phyloP scores from a whole-genome alignment of 257 asterid genomes.

The Agastache rugosa region DNA sequence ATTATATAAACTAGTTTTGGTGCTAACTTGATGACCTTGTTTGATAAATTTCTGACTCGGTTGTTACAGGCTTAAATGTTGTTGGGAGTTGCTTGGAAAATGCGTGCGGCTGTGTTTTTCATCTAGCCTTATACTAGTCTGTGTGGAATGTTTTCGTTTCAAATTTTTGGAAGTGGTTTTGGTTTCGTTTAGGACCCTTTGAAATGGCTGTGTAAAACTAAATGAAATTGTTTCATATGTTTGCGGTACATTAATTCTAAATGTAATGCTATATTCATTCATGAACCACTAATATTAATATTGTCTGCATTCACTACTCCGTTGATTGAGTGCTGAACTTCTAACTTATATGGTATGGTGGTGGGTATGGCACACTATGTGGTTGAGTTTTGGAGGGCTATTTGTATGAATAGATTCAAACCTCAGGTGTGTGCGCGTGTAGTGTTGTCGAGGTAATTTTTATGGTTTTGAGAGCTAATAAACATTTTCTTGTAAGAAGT shows the following conservation, averaged over 20 bases:
- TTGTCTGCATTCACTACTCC: slow-evolving; percentile 1
- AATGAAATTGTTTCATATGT: slow-evolving; percentile 41
- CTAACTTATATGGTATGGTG: not conserved
- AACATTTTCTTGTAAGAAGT: too few relatives aligned
- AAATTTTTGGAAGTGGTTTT: slow-evolving; percentile 35
- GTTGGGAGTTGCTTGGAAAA: slow-evolving; percentile 43
- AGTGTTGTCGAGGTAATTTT: not conserved
- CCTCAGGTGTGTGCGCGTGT: not conserved
- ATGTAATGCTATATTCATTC: slow-evolving; percentile 41
- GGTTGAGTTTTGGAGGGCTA: not conserved
- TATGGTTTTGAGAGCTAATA: not conserved
- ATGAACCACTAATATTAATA: slow-evolving; percentile 8
- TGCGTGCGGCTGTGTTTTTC: slow-evolving; percentile 62
- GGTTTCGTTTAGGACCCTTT: slow-evolving; percentile 45
- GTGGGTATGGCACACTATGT: not conserved
- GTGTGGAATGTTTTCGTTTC: slow-evolving; percentile 45
- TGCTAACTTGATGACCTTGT: not conserved
- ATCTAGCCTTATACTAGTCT: slow-evolving; percentile 48
- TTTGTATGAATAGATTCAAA: not conserved
- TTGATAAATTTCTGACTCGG: slow-evolving; percentile 7
- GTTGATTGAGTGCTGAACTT: not conserved
- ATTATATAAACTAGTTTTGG: not conserved
- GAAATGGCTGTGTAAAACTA: slow-evolving; percentile 46
- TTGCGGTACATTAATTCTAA: slow-evolving; percentile 40
- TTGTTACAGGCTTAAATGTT: slow-evolving; percentile 61